Percentiles rank a stretch among this genome's conserved stretches.
Evolutionary conservation across 2,329 filamentous ascomycete species (phyloP).

Genomic region (Cordyceps tenuipes): DNA sequence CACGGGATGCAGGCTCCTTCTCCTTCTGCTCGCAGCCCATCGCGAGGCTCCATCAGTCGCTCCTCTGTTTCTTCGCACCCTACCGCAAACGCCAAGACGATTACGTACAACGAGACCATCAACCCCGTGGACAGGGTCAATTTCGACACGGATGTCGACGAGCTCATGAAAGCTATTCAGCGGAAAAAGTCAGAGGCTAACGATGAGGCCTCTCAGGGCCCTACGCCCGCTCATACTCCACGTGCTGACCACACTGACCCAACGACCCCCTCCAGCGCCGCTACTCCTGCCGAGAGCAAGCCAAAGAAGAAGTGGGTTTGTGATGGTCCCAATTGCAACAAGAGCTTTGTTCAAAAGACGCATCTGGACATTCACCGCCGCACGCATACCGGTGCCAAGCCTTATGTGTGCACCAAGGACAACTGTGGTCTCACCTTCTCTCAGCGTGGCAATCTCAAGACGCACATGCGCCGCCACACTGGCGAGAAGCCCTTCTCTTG

Average conservation of each 20-base stretch:
- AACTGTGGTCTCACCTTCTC: constrained; percentile 76
- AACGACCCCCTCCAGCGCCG: constrained; percentile 23
- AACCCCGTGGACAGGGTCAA: constrained; percentile 43
- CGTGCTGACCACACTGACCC: constrained; percentile 15
- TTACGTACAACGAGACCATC: constrained; percentile 38
- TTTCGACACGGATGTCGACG: constrained; percentile 78
- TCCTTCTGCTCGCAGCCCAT: constrained; percentile 24
- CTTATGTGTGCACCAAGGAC: constrained; percentile 67
- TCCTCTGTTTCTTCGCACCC: constrained; percentile 19
- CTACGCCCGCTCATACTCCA: constrained; percentile 9
- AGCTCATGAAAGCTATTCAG: constrained; percentile 83
- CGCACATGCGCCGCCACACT: constrained; percentile 79
- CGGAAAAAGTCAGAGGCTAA: constrained; percentile 43
- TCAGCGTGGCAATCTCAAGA: constrained; percentile 87
- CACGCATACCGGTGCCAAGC: constrained; percentile 82
- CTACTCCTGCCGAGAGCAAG: constrained; percentile 22
- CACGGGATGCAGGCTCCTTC: constrained; percentile 27
- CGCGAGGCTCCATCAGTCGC: constrained; percentile 20
- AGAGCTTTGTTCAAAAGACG: constrained; percentile 84
- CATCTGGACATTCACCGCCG: constrained; percentile 85
- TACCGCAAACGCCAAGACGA: constrained; percentile 30
- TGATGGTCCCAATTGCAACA: constrained; percentile 63
- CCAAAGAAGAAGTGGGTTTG: constrained; percentile 62
- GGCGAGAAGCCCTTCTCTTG: constrained; percentile 80
- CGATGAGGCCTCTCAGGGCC: constrained; percentile 12